Conservation (phyloP, 1,284 basidiomycete genomes). For the Golubevia sp. region DNA sequence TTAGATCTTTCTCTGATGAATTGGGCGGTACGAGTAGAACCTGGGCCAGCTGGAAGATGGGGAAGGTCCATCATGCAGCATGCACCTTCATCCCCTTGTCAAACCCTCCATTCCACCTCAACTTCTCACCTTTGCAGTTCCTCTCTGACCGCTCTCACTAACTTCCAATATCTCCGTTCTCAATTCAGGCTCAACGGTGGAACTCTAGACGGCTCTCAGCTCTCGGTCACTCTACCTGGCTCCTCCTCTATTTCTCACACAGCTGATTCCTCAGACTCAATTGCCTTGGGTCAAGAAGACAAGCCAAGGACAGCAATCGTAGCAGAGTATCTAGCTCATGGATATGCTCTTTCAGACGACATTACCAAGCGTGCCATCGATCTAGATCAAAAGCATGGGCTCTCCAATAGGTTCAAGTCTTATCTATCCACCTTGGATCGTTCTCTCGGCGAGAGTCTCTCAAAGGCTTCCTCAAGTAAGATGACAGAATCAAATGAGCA, state of each 20-base stretch:
- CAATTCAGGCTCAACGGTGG: constrained; percentile 32
- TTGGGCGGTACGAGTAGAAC: too few relatives aligned
- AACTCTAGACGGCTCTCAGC: constrained; percentile 32
- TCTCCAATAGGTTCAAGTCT: constrained; percentile 31
- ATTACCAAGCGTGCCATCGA: constrained; percentile 45
- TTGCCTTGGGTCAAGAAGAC: constrained; percentile 36
- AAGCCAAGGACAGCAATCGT: constrained; percentile 46
- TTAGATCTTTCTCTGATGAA: too few relatives aligned
- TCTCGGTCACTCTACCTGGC: constrained; percentile 23
- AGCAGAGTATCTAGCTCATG: constrained; percentile 44
- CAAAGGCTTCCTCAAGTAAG: constrained; percentile 13
- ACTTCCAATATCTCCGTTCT: constrained; percentile 1
- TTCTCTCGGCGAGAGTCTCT: constrained; percentile 24
- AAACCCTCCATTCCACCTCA: not conserved
- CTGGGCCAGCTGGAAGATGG: too few relatives aligned
- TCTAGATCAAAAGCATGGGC: constrained; percentile 45
- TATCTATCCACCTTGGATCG: constrained; percentile 44
- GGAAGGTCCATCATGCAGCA: too few relatives aligned
- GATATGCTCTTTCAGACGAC: constrained; percentile 42
- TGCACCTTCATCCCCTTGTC: too few relatives aligned
- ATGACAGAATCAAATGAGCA: constrained; percentile 19
- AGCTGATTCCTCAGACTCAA: constrained; percentile 7
- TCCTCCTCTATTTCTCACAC: constrained; percentile 3
- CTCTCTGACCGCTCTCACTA: constrained; percentile 1
- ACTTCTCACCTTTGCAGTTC: not conserved